Percentiles rank a stretch among this genome's conserved stretches.
phyloP scores from a whole-genome alignment of 805 yeast genomes.

The Candida sithepensis region DNA sequence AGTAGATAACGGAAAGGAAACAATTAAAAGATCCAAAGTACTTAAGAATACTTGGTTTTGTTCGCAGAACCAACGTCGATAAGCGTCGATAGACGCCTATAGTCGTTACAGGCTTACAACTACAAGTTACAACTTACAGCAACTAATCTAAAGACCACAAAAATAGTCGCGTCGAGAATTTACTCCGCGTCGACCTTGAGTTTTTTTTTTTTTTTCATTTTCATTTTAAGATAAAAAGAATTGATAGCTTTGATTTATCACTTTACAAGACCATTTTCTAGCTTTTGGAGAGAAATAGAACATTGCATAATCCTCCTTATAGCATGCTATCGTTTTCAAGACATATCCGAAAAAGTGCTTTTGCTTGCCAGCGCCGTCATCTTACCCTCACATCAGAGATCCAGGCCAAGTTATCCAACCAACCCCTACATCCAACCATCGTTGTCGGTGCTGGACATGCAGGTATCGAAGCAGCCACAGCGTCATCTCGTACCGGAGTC shows the following conservation, averaged over 20 bases:
- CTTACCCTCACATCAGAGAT: slow-evolving; percentile 36
- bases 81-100: too few species aligned
- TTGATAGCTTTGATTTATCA: too few species aligned
- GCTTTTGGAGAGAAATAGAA: too few species aligned
- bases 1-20: too few species aligned
- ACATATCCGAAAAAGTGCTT: not conserved
- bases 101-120: too few species aligned
- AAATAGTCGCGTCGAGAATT: not conserved
- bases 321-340: not conserved
- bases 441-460: slow-evolving; percentile 99
- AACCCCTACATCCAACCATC: slow-evolving; percentile 57
- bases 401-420: slow-evolving; percentile 24
- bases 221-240: too few species aligned
- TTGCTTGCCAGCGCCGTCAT: not conserved
- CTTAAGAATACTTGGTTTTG: too few species aligned
- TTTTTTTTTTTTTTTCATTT: not conserved
- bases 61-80: too few species aligned
- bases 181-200: not conserved
- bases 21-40: too few species aligned
- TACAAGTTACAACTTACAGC: too few species aligned
- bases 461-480: slow-evolving; percentile 96
- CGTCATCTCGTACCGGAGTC: slow-evolving; percentile 81
- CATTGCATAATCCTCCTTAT: not conserved
- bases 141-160: too few species aligned
- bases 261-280: not conserved